These are phyloP conservation scores for Lasiosphaeris hirsuta DNA, from an alignment of 495 filamentous ascomycete genomes.

Conservation along the genomic window DNA sequence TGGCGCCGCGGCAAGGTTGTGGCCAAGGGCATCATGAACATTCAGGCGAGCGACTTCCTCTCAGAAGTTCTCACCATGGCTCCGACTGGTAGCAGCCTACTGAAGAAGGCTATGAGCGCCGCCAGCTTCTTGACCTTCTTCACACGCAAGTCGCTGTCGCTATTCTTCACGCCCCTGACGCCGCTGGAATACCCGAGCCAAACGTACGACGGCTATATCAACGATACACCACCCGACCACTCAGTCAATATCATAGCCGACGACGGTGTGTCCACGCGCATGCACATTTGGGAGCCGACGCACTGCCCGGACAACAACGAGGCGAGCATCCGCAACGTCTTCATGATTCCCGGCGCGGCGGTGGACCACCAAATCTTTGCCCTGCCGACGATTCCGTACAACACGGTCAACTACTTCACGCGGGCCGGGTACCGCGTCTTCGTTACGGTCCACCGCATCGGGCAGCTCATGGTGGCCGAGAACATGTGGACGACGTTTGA, in stretches of 20 bases:
- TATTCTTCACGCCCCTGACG: slow-evolving; percentile 55
- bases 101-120: slow-evolving; percentile 42
- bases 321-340: slow-evolving; percentile 42
- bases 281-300: slow-evolving; percentile 56
- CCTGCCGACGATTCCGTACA: slow-evolving; percentile 61
- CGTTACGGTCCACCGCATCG: slow-evolving; percentile 58
- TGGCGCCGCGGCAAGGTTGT: slow-evolving; percentile 41
- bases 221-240: slow-evolving; percentile 40
- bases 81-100: slow-evolving; percentile 44
- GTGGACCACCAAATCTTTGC: slow-evolving; percentile 64
- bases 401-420: slow-evolving; percentile 63
- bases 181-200: slow-evolving; percentile 52
- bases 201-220: slow-evolving; percentile 46
- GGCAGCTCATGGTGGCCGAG: slow-evolving; percentile 52
- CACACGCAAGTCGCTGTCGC: slow-evolving; percentile 48
- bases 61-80: slow-evolving; percentile 56
- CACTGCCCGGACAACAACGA: slow-evolving; percentile 23
- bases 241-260: slow-evolving; percentile 41
- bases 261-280: slow-evolving; percentile 51
- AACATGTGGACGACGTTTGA: slow-evolving; percentile 58
- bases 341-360: slow-evolving; percentile 60
- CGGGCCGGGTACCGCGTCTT: slow-evolving; percentile 57
- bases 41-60: slow-evolving; percentile 52
- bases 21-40: slow-evolving; percentile 59
- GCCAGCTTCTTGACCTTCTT: slow-evolving; percentile 56